Conservation (phyloP, 202 grass and related monocot genomes). For the Bolboschoenoplectus hybrid region DNA sequence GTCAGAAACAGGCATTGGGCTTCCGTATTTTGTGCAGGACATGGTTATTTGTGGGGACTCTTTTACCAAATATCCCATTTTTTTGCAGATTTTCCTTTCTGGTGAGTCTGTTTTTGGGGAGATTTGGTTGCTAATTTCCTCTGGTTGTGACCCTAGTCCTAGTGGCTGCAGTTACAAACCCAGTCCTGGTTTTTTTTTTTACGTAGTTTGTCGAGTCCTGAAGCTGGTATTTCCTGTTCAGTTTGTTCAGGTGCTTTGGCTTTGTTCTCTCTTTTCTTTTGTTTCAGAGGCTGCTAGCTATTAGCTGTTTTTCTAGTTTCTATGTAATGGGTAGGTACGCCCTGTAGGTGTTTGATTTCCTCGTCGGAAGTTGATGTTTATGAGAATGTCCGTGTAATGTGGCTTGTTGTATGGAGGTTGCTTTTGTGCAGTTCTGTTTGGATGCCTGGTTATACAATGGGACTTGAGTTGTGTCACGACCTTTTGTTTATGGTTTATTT, state of each 20-base stretch:
- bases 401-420: slow-evolving; percentile 50
- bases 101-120: slow-evolving; percentile 61
- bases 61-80: slow-evolving; percentile 62
- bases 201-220: slow-evolving; percentile 48
- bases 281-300: slow-evolving; percentile 43
- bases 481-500: slow-evolving; percentile 66
- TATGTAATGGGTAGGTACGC: slow-evolving; percentile 32
- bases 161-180: slow-evolving; percentile 49
- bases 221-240: slow-evolving; percentile 45
- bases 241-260: slow-evolving; percentile 46
- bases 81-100: slow-evolving; percentile 55
- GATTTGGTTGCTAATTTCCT: slow-evolving; percentile 57
- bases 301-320: slow-evolving; percentile 21
- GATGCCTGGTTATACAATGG: slow-evolving; percentile 58
- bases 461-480: slow-evolving; percentile 68
- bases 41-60: slow-evolving; percentile 52
- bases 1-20: slow-evolving; percentile 50
- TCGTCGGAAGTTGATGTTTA: slow-evolving; percentile 40
- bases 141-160: slow-evolving; percentile 52
- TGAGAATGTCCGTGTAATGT: slow-evolving; percentile 39
- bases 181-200: slow-evolving; percentile 58
- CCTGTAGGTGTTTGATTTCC: slow-evolving; percentile 25
- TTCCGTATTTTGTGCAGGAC: slow-evolving; percentile 49
- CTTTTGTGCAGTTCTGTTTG: slow-evolving; percentile 62
- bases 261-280: slow-evolving; percentile 52